A percentile compares a stretch with the other conserved stretches of the same genome.
phyloP scores from a whole-genome alignment of 306 rosid species.

The Medicago truncatula region MtrunA17r5.0-ANR NC_053049.1:40013001-40013500 shows the following conservation, averaged over 20 bases:
- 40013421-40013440: constrained; percentile 5
- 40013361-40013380: constrained; percentile 3
- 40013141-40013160: constrained; percentile 57
- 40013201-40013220: constrained; percentile 5
- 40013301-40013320: constrained; percentile 31
- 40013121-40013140: constrained; percentile 42
- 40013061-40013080: constrained; percentile 83
- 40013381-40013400: constrained; percentile 10
- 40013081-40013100: constrained; percentile 85
- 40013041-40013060: constrained; percentile 67
- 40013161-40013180: neutral
- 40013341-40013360: constrained; percentile 28
- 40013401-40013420: constrained; percentile 24
- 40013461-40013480: neutral
- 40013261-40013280: constrained; percentile 4
- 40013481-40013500: neutral
- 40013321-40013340: neutral
- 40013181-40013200: constrained; percentile 1
- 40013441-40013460: constrained; percentile 22
- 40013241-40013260: neutral
- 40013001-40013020: constrained; percentile 64
- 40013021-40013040: constrained; percentile 93
- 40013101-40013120: constrained; percentile 83
- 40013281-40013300: constrained; percentile 24
- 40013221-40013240: constrained; percentile 3